These are phyloP conservation scores for Rhodosporidiobolus odoratus DNA, from an alignment of 768 basidiomycete genomes.

Conservation along the genomic window DNA sequence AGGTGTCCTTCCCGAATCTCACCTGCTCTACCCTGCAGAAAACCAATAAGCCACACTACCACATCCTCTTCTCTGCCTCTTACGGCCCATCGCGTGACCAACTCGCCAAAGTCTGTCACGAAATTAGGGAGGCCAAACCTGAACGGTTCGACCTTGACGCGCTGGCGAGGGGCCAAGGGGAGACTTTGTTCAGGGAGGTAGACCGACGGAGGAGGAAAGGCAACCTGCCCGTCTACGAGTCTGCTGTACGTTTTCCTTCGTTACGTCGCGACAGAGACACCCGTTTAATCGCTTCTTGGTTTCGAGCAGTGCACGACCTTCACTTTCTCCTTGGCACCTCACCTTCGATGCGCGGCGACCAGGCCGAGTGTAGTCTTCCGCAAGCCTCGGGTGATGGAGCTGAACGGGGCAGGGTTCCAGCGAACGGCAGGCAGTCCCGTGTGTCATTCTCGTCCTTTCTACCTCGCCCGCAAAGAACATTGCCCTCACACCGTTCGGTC, in stretches of 20 bases:
- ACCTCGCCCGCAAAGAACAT: background rate
- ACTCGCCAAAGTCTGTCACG: conserved; percentile 51
- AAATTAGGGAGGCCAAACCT: conserved; percentile 5
- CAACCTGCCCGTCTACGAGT: conserved; percentile 11
- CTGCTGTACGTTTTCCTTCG: conserved; percentile 15
- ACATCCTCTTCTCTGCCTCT: conserved; percentile 67
- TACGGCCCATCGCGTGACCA: conserved; percentile 66
- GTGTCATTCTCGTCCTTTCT: background rate
- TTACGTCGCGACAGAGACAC: background rate
- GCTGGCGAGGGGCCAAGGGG: too few relatives aligned
- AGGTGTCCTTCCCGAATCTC: background rate
- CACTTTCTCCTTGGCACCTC: conserved; percentile 28
- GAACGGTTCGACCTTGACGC: conserved; percentile 5
- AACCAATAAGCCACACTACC: conserved; percentile 57
- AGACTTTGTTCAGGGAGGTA: background rate
- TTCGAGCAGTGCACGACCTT: conserved; percentile 7
- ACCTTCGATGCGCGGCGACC: conserved; percentile 8
- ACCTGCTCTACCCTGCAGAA: conserved; percentile 46
- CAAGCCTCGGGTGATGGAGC: conserved; percentile 62
- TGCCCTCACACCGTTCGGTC: background rate
- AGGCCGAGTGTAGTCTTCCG: conserved; percentile 59
- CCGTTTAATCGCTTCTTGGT: background rate
- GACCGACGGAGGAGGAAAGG: background rate
- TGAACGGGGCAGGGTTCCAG: conserved; percentile 72
- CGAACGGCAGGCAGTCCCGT: conserved; percentile 55